Conservation (phyloP, 2,329 filamentous ascomycete species). For the Xylariaceae sp. region DNA sequence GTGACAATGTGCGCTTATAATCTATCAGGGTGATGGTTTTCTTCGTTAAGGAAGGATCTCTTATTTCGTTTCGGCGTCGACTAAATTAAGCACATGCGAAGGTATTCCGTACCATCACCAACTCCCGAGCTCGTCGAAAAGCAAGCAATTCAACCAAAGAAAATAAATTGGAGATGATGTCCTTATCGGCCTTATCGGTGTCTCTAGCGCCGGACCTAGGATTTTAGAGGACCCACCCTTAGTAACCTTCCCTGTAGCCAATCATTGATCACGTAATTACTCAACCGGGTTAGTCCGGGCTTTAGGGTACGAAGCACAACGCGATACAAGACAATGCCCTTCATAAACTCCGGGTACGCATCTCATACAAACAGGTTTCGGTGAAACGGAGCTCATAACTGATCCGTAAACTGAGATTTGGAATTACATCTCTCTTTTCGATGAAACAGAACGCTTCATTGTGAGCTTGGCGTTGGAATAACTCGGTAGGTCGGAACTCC, state of each 20-base stretch:
- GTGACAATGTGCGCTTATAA: neutral
- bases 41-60: neutral
- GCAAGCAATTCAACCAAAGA: slow-evolving; percentile 9
- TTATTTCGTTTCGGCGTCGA: neutral
- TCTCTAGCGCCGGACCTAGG: neutral
- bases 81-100: neutral
- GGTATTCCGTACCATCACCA: too few species aligned
- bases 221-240: neutral
- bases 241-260: neutral
- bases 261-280: neutral
- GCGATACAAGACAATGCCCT: too few species aligned
- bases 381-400: too few species aligned
- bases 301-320: neutral
- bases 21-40: neutral
- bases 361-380: too few species aligned
- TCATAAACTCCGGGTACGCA: too few species aligned
- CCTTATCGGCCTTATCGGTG: slow-evolving; percentile 17
- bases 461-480: too few species aligned
- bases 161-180: slow-evolving; percentile 18
- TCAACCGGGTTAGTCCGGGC: neutral
- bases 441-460: neutral
- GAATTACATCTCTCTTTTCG: neutral
- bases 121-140: neutral
- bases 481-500: too few species aligned
- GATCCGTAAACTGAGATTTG: too few species aligned